These are phyloP conservation scores for Flaveria sonorensis DNA, from an alignment of 129 eudicot genomes.

Conservation along the genomic window DNA sequence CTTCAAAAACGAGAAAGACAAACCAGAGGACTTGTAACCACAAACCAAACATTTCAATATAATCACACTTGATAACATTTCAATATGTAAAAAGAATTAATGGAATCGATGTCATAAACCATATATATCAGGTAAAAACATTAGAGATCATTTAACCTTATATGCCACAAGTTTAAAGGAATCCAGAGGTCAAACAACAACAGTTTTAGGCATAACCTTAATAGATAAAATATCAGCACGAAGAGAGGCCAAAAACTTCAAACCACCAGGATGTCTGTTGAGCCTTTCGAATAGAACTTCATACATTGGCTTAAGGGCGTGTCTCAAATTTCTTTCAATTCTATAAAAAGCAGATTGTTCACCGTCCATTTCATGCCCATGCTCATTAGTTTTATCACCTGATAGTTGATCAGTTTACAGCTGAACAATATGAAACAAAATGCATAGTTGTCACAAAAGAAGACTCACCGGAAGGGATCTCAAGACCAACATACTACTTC, in stretches of 20 bases:
- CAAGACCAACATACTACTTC: slow-evolving; percentile 84
- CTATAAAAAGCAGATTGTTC: slow-evolving; percentile 70
- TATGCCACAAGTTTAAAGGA: not conserved
- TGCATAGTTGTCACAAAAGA: slow-evolving; percentile 14
- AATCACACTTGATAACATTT: slow-evolving; percentile 2
- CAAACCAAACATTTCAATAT: not conserved
- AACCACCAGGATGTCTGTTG: slow-evolving; percentile 91
- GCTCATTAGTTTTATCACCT: slow-evolving; percentile 62
- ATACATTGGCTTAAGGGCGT: slow-evolving; percentile 85
- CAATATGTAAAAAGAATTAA: slow-evolving; percentile 10
- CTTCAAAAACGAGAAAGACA: too few species aligned
- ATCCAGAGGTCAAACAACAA: slow-evolving; percentile 2
- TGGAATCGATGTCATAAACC: not conserved
- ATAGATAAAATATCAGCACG: slow-evolving; percentile 83
- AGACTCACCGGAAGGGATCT: slow-evolving; percentile 65
- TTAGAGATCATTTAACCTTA: slow-evolving; percentile 1
- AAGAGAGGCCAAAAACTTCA: slow-evolving; percentile 71
- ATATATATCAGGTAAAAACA: slow-evolving; percentile 18
- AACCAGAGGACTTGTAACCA: too few species aligned
- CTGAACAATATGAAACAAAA: slow-evolving; percentile 10
- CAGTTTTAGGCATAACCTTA: slow-evolving; percentile 58
- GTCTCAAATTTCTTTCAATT: slow-evolving; percentile 78
- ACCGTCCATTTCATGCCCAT: slow-evolving; percentile 60
- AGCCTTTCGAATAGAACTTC: slow-evolving; percentile 83
- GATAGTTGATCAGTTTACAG: slow-evolving; percentile 25